These are phyloP conservation scores for Micractinium sp. DNA, from an alignment of 139 green algal genomes.

Conservation along the genomic window DNA sequence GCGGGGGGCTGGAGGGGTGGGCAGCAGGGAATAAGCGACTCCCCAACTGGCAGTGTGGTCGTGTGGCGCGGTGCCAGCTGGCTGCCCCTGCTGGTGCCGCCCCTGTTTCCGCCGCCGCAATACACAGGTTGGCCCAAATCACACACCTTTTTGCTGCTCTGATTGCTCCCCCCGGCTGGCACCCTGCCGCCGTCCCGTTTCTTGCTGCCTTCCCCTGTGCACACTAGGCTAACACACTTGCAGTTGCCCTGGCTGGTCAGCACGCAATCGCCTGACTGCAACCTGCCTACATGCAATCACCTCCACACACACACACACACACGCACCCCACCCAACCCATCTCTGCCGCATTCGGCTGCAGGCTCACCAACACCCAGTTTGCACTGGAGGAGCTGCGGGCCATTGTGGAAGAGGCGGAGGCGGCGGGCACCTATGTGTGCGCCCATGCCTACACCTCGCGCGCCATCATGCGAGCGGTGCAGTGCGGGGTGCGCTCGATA, in stretches of 20 bases:
- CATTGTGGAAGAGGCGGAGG: slow-evolving; percentile 72
- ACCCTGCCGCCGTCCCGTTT: background rate
- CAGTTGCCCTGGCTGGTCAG: too few relatives aligned
- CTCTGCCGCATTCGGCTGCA: background rate
- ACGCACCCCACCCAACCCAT: background rate
- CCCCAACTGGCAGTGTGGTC: too few relatives aligned
- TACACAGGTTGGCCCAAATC: too few relatives aligned
- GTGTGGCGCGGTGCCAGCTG: too few relatives aligned
- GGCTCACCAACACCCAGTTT: slow-evolving; percentile 70
- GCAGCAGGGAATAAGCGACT: too few relatives aligned
- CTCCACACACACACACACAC: too few relatives aligned
- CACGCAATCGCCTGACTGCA: background rate
- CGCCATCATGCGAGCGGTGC: slow-evolving; percentile 62
- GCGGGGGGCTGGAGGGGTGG: too few relatives aligned
- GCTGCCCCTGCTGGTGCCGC: too few relatives aligned
- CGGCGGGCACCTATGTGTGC: slow-evolving; percentile 60
- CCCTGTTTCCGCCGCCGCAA: too few relatives aligned
- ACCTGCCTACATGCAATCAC: background rate
- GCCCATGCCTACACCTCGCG: slow-evolving; percentile 73
- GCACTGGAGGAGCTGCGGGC: slow-evolving; percentile 62
- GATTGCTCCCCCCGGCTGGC: too few relatives aligned
- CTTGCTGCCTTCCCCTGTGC: background rate
- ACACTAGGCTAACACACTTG: background rate
- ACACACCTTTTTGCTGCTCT: too few relatives aligned
- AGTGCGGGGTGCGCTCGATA: slow-evolving; percentile 62